Conservation (phyloP, 352 stramenopile genomes). For the Thraustochytrium sp. region DNA sequence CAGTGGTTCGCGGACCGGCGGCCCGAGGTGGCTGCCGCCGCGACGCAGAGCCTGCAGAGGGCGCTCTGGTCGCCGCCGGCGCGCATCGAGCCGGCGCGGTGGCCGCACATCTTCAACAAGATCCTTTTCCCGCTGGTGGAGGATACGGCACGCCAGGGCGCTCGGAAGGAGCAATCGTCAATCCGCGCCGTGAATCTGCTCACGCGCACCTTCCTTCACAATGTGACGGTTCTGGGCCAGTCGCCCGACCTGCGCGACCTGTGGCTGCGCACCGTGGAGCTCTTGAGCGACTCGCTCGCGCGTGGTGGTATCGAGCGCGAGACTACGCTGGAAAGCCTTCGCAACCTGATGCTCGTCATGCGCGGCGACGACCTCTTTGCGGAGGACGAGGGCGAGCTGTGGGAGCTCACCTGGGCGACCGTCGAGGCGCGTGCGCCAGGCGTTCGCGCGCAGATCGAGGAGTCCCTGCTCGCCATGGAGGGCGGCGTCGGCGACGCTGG, state of each 20-base stretch:
- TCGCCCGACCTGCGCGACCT: neutral
- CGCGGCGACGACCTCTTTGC: conserved; percentile 9
- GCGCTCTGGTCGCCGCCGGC: conserved; percentile 4
- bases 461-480: too few relatives aligned
- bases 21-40: neutral
- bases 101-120: conserved; percentile 28
- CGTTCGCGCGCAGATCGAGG: neutral
- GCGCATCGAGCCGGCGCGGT: neutral
- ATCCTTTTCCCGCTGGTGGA: conserved; percentile 33
- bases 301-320: neutral
- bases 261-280: neutral
- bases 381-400: neutral
- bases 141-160: neutral
- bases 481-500: too few relatives aligned
- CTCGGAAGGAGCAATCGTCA: neutral
- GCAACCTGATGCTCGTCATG: conserved; percentile 39
- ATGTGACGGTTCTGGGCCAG: neutral
- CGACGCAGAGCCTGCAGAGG: conserved; percentile 12
- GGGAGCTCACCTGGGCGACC: conserved; percentile 1
- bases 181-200: conserved; percentile 17
- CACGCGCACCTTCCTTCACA: conserved; percentile 31
- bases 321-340: conserved; percentile 13
- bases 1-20: conserved; percentile 11
- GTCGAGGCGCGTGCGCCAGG: conserved; percentile 5
- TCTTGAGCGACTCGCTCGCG: neutral